Evolutionary conservation across 768 basidiomycete species (phyloP).

Genomic region (Suillus weaverae): DNA sequence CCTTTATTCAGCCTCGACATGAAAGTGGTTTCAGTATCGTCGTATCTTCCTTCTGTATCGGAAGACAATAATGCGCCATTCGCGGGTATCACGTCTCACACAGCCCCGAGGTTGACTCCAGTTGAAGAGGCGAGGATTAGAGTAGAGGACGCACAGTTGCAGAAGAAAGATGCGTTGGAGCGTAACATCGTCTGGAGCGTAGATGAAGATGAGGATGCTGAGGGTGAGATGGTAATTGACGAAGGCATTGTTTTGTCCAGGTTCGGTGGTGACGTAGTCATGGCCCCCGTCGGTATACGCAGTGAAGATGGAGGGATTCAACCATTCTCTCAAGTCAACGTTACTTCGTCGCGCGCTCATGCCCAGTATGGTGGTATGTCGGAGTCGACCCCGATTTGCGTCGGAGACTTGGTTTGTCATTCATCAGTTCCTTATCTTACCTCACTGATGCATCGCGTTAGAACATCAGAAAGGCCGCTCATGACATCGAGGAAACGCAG

Average conservation of each 20-base stretch:
- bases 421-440: background rate
- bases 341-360: slow-evolving; percentile 4
- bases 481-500: slow-evolving; percentile 53
- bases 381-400: slow-evolving; percentile 51
- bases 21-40: slow-evolving; percentile 70
- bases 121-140: slow-evolving; percentile 56
- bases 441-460: slow-evolving; percentile 5
- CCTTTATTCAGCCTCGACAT: slow-evolving; percentile 60
- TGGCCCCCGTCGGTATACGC: slow-evolving; percentile 56
- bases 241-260: slow-evolving; percentile 28
- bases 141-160: slow-evolving; percentile 55
- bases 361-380: slow-evolving; percentile 49
- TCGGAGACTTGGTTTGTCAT: slow-evolving; percentile 54
- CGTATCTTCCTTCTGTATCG: slow-evolving; percentile 63
- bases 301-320: slow-evolving; percentile 55
- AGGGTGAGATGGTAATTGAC: slow-evolving; percentile 48
- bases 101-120: slow-evolving; percentile 49
- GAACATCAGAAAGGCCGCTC: slow-evolving; percentile 19
- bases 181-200: slow-evolving; percentile 69
- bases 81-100: slow-evolving; percentile 42
- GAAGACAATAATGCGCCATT: slow-evolving; percentile 61
- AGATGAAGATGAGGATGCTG: slow-evolving; percentile 58
- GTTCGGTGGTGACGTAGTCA: slow-evolving; percentile 16
- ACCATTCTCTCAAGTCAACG: slow-evolving; percentile 35
- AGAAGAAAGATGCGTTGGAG: slow-evolving; percentile 58